Percentiles rank a stretch among this genome's conserved stretches.
These are phyloP conservation scores for Thelonectria discophora DNA, from an alignment of 2,329 filamentous ascomycete species.

Conservation along the genomic window DNA sequence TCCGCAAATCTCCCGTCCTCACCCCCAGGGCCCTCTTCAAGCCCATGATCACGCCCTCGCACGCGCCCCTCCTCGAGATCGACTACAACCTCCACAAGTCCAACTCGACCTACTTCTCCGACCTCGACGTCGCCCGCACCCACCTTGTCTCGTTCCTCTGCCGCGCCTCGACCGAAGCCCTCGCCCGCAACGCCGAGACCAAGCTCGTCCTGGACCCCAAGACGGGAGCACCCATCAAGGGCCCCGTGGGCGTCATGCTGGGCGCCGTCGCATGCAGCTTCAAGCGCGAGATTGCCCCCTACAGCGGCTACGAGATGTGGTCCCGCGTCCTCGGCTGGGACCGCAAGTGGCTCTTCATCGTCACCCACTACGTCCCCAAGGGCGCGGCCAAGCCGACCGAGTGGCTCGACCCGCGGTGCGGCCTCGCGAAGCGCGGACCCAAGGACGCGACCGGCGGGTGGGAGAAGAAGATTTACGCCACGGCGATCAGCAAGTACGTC, in stretches of 20 bases:
- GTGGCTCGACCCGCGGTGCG: constrained; percentile 60
- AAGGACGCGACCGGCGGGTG: constrained; percentile 54
- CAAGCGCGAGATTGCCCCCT: constrained; percentile 75
- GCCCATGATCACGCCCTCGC: constrained; percentile 72
- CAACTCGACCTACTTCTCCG: constrained; percentile 86
- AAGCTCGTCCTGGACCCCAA: constrained; percentile 61
- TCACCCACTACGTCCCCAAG: constrained; percentile 76
- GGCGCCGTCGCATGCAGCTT: constrained; percentile 80
- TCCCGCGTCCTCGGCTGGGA: constrained; percentile 77
- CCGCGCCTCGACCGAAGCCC: constrained; percentile 63
- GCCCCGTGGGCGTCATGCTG: constrained; percentile 70
- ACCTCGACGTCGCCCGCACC: constrained; percentile 84
- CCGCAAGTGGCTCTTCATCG: constrained; percentile 81
- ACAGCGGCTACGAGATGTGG: constrained; percentile 77
- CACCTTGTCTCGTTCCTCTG: constrained; percentile 79
- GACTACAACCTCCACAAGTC: constrained; percentile 89
- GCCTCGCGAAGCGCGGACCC: constrained; percentile 51
- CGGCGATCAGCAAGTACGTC: constrained; percentile 81
- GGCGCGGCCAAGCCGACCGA: constrained; percentile 64
- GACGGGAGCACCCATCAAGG: constrained; percentile 59
- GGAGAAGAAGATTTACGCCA: constrained; percentile 74
- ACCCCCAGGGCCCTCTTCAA: constrained; percentile 75
- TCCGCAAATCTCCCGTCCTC: constrained; percentile 58
- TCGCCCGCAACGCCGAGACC: constrained; percentile 59
- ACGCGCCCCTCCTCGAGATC: constrained; percentile 77